Evolutionary conservation across 768 basidiomycete species (phyloP).

Genomic region (Panaeolus cyanescens): DNA sequence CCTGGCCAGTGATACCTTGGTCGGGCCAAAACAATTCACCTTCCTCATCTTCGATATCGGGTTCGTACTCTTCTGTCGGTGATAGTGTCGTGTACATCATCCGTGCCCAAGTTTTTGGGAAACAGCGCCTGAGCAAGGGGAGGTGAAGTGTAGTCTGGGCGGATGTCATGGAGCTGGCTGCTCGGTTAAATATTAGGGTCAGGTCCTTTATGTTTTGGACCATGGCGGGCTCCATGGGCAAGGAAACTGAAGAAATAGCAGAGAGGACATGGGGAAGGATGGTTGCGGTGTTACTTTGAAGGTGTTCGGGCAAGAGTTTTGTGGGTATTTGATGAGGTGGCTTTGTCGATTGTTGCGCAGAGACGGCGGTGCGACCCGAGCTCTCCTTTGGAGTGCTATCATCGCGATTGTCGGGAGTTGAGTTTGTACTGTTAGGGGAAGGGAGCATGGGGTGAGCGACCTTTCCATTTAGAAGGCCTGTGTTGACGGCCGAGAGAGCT

Average conservation of each 20-base stretch:
- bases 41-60: slow-evolving; percentile 84
- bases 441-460: slow-evolving; percentile 76
- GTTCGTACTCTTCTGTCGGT: slow-evolving; percentile 72
- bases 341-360: slow-evolving; percentile 29
- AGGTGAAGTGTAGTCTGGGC: slow-evolving; percentile 63
- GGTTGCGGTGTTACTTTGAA: slow-evolving; percentile 33
- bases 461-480: slow-evolving; percentile 34
- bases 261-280: slow-evolving; percentile 44
- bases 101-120: slow-evolving; percentile 75
- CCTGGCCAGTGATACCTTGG: slow-evolving; percentile 71
- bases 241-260: slow-evolving; percentile 44
- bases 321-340: slow-evolving; percentile 32
- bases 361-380: slow-evolving; percentile 31
- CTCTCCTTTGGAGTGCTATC: slow-evolving; percentile 53
- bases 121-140: slow-evolving; percentile 67
- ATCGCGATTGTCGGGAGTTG: slow-evolving; percentile 69
- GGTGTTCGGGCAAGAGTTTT: slow-evolving; percentile 38
- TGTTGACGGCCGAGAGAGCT: slow-evolving; percentile 34
- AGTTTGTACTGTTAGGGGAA: slow-evolving; percentile 74
- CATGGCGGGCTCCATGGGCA: slow-evolving; percentile 44
- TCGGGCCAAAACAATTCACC: slow-evolving; percentile 87
- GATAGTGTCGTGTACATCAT: slow-evolving; percentile 66
- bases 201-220: slow-evolving; percentile 46
- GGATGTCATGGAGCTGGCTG: slow-evolving; percentile 47
- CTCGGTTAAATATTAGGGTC: slow-evolving; percentile 36